These are phyloP conservation scores for Talaromyces pinophilus DNA, from an alignment of 2,329 filamentous ascomycete genomes.

Conservation along the genomic window DNA sequence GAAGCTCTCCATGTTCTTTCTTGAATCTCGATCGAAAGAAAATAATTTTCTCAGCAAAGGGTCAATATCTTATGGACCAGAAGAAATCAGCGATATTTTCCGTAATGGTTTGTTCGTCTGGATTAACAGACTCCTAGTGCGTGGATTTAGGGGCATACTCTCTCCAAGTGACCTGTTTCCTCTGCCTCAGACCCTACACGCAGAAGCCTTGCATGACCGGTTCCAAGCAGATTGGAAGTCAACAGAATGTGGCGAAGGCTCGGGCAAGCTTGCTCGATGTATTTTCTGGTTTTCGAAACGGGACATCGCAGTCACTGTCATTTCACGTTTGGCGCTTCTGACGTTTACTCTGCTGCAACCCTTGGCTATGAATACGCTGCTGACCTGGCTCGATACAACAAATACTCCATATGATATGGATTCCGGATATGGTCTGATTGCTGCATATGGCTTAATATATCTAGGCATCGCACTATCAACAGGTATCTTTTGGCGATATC, in stretches of 20 bases:
- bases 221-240: background rate
- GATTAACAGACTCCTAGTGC: background rate
- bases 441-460: background rate
- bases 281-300: background rate
- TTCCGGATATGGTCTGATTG: background rate
- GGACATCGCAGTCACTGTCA: background rate
- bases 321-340: background rate
- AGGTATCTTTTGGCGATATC: background rate
- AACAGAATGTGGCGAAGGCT: background rate
- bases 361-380: background rate
- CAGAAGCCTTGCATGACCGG: background rate
- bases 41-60: background rate
- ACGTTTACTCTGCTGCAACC: background rate
- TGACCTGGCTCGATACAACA: background rate
- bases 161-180: background rate
- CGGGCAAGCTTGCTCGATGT: background rate
- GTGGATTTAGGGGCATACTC: background rate
- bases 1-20: background rate
- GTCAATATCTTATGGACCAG: background rate
- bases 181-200: background rate
- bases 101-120: background rate
- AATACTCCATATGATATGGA: background rate
- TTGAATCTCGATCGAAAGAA: background rate
- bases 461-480: background rate
- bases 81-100: background rate